Percentiles rank a stretch among this genome's conserved stretches.
Conservation (phyloP, 2,329 filamentous ascomycete genomes). For the Albifimbria verrucaria region DNA sequence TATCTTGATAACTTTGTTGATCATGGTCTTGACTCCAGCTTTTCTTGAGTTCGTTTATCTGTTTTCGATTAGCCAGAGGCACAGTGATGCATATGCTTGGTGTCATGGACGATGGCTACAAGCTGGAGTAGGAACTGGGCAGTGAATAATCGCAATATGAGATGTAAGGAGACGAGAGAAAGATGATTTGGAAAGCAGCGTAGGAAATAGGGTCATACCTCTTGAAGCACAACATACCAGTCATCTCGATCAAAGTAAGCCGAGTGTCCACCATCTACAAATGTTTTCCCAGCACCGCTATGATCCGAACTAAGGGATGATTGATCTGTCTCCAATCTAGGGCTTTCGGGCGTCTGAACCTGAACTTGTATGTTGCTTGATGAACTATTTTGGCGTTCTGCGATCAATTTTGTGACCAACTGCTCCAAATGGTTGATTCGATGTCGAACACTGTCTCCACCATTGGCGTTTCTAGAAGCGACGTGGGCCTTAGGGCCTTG, state of each 20-base stretch:
- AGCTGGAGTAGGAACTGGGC: not conserved
- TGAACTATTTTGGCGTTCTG: not conserved
- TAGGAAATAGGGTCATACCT: too few relatives aligned
- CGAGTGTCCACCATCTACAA: not conserved
- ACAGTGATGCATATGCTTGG: too few relatives aligned
- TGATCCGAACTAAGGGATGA: not conserved
- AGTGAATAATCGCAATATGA: not conserved
- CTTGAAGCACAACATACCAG: not conserved
- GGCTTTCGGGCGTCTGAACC: not conserved
- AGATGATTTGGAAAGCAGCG: too few relatives aligned
- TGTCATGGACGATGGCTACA: too few relatives aligned
- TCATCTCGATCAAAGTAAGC: not conserved
- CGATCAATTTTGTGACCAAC: not conserved
- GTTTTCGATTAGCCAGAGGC: not conserved
- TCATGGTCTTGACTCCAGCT: not conserved
- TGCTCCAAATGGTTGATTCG: not conserved
- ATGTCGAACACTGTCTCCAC: not conserved
- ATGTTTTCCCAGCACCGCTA: not conserved
- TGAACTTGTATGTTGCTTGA: not conserved
- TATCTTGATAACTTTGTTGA: not conserved
- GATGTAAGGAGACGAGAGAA: not conserved
- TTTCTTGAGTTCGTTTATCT: not conserved
- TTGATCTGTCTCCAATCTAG: not conserved
- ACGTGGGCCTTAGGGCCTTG: not conserved
- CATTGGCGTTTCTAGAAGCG: not conserved